phyloP scores from a whole-genome alignment of 208 protist species.

The Trypanosoma avium region DNA sequence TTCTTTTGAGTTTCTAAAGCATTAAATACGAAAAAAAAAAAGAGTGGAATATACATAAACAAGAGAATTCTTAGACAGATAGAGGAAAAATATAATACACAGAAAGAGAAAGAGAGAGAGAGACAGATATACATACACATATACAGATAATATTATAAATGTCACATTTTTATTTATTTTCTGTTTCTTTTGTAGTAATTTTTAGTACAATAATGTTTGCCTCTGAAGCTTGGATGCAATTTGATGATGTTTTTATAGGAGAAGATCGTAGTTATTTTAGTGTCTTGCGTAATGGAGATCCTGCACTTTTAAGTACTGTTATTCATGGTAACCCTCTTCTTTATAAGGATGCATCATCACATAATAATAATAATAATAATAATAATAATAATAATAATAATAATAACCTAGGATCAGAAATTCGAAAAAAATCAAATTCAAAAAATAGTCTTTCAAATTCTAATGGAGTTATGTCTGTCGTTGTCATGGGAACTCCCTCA shows the following conservation, averaged over 20 bases:
- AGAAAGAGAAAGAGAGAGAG: too few relatives aligned
- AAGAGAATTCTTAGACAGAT: too few relatives aligned
- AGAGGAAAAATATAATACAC: too few relatives aligned
- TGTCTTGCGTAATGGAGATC: slow-evolving; percentile 13
- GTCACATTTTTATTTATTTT: neutral
- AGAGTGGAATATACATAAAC: too few relatives aligned
- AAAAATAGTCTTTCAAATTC: neutral
- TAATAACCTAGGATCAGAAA: too few relatives aligned
- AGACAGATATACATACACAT: too few relatives aligned
- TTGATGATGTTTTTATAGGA: slow-evolving; percentile 9
- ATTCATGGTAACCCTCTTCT: neutral
- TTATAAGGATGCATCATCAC: neutral
- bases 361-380: neutral
- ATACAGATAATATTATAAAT: too few relatives aligned
- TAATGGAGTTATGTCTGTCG: slow-evolving; percentile 14
- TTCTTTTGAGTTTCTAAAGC: neutral
- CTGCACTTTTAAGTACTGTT: neutral
- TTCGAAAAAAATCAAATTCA: too few relatives aligned
- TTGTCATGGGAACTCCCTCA: slow-evolving; percentile 2
- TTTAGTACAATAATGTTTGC: neutral
- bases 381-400: neutral
- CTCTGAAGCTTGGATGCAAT: neutral
- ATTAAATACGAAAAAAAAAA: neutral
- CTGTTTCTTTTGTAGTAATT: neutral
- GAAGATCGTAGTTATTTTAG: neutral